Percentiles rank a stretch among this genome's conserved stretches.
phyloP scores from a whole-genome alignment of 345 rosid genomes.

The Brassica carinata region DNA sequence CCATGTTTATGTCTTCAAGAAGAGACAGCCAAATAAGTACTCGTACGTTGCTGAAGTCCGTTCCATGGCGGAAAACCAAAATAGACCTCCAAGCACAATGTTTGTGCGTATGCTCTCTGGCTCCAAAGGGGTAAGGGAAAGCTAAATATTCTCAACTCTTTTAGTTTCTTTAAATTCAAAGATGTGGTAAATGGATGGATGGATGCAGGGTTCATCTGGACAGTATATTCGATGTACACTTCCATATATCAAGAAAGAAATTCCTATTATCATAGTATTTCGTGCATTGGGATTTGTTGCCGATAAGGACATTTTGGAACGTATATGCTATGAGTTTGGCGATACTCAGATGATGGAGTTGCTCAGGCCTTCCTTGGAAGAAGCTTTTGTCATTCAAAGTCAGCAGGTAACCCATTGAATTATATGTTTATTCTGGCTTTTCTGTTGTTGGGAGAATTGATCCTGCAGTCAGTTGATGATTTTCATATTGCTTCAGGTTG shows the following conservation, averaged over 20 bases:
- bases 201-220: conserved; percentile 89
- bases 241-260: conserved; percentile 94
- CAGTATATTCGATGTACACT: conserved; percentile 94
- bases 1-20: conserved; percentile 95
- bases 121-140: conserved; percentile 83
- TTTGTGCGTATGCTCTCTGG: conserved; percentile 99
- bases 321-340: conserved; percentile 85
- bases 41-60: conserved; percentile 93
- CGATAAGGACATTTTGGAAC: conserved; percentile 92
- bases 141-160: conserved; percentile 4
- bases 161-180: background rate
- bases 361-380: conserved; percentile 96
- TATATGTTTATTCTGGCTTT: background rate
- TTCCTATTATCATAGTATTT: conserved; percentile 96
- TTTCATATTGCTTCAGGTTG: conserved; percentile 64
- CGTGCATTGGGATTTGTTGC: conserved; percentile 98
- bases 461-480: conserved; percentile 17
- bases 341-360: conserved; percentile 98
- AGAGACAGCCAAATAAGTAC: conserved; percentile 95
- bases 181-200: background rate
- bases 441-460: conserved; percentile 2
- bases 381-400: conserved; percentile 96
- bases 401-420: conserved; percentile 62
- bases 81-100: conserved; percentile 98
- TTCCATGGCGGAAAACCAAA: conserved; percentile 96